Evolutionary conservation across 202 grass and related monocot species (phyloP).

Genomic region (Zizania palustris): DNA sequence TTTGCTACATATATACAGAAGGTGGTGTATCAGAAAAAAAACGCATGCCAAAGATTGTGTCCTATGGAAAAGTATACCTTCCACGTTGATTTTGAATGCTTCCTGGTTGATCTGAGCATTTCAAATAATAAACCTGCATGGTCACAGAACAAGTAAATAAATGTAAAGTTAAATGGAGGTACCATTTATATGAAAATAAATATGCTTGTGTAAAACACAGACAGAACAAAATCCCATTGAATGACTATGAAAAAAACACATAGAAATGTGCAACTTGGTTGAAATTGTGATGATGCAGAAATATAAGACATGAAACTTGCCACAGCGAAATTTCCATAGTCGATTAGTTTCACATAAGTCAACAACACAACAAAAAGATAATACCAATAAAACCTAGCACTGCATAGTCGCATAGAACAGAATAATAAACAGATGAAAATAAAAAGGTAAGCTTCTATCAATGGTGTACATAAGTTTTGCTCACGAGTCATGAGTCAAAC

Average conservation of each 20-base stretch:
- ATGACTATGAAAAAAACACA: not conserved
- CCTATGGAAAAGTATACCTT: constrained; percentile 59
- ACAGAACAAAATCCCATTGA: not conserved
- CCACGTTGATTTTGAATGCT: constrained; percentile 77
- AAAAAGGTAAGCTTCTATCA: not conserved
- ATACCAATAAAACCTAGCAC: not conserved
- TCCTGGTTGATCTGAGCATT: constrained; percentile 86
- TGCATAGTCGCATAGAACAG: not conserved
- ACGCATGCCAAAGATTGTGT: constrained; percentile 18
- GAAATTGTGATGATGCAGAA: not conserved
- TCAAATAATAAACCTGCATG: constrained; percentile 81
- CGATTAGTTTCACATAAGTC: constrained; percentile 16
- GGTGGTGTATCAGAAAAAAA: constrained; percentile 22
- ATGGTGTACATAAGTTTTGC: not conserved
- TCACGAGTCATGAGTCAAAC: not conserved
- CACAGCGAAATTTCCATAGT: not conserved
- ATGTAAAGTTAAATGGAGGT: not conserved
- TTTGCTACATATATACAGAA: constrained; percentile 10
- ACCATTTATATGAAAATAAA: too few relatives aligned
- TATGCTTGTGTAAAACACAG: not conserved
- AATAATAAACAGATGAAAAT: not conserved
- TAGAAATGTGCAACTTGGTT: not conserved
- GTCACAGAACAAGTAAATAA: not conserved
- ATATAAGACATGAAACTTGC: not conserved
- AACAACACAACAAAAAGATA: not conserved